Percentiles rank a stretch among this genome's conserved stretches.
These are phyloP conservation scores for Stagonosporopsis vannaccii DNA, from an alignment of 2,329 filamentous ascomycete genomes.

Conservation along the genomic window DNA sequence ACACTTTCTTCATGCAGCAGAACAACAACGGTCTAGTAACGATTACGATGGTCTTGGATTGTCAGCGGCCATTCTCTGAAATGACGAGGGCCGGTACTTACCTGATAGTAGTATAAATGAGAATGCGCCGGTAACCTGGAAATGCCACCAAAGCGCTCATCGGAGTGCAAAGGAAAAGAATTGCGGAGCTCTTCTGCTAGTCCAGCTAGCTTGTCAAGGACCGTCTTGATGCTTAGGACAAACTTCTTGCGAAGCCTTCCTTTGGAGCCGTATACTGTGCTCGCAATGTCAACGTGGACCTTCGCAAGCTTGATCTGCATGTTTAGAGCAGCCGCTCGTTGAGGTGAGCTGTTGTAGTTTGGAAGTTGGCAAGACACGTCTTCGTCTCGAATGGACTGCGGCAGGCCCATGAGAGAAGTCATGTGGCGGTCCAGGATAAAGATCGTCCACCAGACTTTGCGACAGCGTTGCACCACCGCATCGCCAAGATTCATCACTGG, in stretches of 20 bases:
- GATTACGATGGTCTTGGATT: conserved; percentile 51
- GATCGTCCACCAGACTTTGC: conserved; percentile 63
- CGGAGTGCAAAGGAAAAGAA: conserved; percentile 49
- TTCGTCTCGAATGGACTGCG: conserved; percentile 59
- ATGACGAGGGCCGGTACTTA: conserved; percentile 19
- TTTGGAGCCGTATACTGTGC: conserved; percentile 56
- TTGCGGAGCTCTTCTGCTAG: conserved; percentile 52
- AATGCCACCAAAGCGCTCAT: conserved; percentile 49
- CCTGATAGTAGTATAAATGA: conserved; percentile 51
- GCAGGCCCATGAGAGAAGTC: conserved; percentile 62
- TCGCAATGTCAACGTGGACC: conserved; percentile 55
- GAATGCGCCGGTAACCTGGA: conserved; percentile 53
- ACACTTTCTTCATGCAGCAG: conserved; percentile 51
- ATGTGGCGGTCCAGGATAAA: conserved; percentile 63
- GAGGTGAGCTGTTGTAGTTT: conserved; percentile 50
- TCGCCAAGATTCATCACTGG: conserved; percentile 53
- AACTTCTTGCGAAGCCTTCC: conserved; percentile 54
- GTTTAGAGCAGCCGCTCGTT: conserved; percentile 51
- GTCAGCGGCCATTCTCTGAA: neutral
- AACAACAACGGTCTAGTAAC: conserved; percentile 54
- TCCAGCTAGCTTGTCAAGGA: conserved; percentile 50
- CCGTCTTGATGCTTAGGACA: conserved; percentile 49
- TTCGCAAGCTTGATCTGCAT: conserved; percentile 58
- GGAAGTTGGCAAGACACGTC: conserved; percentile 59
- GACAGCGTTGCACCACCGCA: conserved; percentile 54